A percentile compares a stretch with the other conserved stretches of the same genome.
Conservation (phyloP, 2,329 filamentous ascomycete species). For the Blastomyces parvus region DNA sequence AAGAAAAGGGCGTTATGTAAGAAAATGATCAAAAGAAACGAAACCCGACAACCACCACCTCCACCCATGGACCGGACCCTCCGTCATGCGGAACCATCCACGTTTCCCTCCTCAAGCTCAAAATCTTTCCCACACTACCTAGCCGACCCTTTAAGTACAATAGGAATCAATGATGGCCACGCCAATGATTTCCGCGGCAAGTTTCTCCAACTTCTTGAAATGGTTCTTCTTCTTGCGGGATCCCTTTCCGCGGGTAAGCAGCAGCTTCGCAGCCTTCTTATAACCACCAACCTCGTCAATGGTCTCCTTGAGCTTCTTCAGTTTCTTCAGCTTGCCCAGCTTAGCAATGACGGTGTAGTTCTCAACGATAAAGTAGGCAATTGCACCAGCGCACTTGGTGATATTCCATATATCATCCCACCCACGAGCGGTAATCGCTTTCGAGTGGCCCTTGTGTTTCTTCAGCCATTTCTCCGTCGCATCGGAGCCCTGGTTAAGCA, state of each 20-base stretch:
- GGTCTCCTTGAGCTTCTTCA: background rate
- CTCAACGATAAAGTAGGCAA: background rate
- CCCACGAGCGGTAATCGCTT: background rate
- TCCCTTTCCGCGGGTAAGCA: background rate
- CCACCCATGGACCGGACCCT: background rate
- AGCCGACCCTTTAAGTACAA: background rate
- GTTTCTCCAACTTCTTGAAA: background rate
- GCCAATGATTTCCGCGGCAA: conserved; percentile 2
- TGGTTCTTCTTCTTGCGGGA: background rate
- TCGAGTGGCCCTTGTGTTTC: background rate
- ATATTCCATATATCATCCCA: background rate
- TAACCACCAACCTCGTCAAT: conserved; percentile 1
- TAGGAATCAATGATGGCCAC: background rate
- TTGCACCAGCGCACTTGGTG: conserved; percentile 1
- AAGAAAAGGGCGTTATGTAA: background rate
- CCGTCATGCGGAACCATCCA: background rate
- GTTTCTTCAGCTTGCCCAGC: background rate
- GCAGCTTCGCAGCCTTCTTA: background rate
- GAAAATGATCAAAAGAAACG: background rate
- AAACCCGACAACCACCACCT: background rate
- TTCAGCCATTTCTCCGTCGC: background rate
- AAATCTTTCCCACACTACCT: background rate
- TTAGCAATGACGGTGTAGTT: background rate
- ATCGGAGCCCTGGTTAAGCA: background rate
- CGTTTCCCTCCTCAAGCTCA: background rate